Base-by-base conservation (phyloP, 768 basidiomycete genomes). In the Guyanaporus albipodus region DNA sequence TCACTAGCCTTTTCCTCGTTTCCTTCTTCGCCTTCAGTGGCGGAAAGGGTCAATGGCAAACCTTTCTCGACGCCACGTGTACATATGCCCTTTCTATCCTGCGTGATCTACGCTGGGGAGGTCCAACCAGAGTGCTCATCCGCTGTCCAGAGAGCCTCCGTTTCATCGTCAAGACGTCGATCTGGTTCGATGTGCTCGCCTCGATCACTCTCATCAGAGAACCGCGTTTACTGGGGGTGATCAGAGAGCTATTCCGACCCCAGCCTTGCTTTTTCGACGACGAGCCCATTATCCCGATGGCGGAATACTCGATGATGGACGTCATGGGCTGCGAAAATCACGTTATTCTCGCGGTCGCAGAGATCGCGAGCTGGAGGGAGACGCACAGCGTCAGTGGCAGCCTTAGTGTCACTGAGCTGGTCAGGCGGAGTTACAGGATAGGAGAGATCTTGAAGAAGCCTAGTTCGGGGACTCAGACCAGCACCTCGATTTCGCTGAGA, bases 131-230 rank as follows among this genome's bases (percentile, higher is more conserved):
- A 38, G 73, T 74, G 7, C 71, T 87, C 11, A 48, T 70, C 27
- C 46, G 51, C 14, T 80, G 76, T 54, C 53, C 60, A 18, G 74
- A 71, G 72, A 79, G 70, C 67, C 74, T 70, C 63, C 77, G 68
- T 29, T 90, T 90, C 66, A 82, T 91, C 60, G 75, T 90, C 67
- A 88, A 88, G 65, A 85, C 88, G 22, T 80, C 85, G 14, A 81
- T 91, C 45, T 91, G 89, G 89, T 89, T 91, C 63, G 89, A 91
- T 61, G 86, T 91, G 28, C 74, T 91, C 42, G 87, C 86, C 7
- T 80, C 83, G 1, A 76, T 84, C 41, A 87, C 87, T n/a, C 80
- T 77, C n/a, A 70, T 74, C 51, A 56, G 73, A 52, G 54, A 67
- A 4, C 87, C 89, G 9, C 70, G 70, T 38, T 82, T 89, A 63